Evolutionary conservation across 371 early-diverging fungal species (phyloP).

Genomic region (Gilbertella persicaria): DNA sequence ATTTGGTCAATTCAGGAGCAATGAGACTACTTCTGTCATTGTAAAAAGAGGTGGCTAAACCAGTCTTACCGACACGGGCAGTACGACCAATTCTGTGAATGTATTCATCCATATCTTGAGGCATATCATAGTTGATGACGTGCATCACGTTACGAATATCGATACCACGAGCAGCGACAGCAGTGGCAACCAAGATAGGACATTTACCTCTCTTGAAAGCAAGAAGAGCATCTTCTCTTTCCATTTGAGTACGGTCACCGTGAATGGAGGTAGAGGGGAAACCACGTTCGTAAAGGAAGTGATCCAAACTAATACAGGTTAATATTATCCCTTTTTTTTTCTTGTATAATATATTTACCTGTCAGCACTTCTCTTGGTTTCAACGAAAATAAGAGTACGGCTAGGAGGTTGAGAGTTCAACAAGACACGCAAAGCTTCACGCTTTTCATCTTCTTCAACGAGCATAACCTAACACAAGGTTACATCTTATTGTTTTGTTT

Average conservation of each 20-base stretch:
- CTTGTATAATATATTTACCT: conserved; percentile 82
- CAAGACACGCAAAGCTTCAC: conserved; percentile 35
- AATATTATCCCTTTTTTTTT: conserved; percentile 35
- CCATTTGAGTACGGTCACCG: conserved; percentile 76
- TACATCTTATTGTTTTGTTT: too few species aligned
- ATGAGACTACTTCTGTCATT: conserved; percentile 50
- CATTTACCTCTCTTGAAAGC: conserved; percentile 76
- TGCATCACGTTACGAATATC: conserved; percentile 86
- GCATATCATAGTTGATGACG: conserved; percentile 87
- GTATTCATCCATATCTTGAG: conserved; percentile 78
- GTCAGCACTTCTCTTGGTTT: conserved; percentile 82
- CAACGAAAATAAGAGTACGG: conserved; percentile 83
- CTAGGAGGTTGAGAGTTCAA: conserved; percentile 47
- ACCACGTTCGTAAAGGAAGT: conserved; percentile 64
- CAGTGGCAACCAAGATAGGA: conserved; percentile 89
- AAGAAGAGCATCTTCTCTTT: conserved; percentile 78
- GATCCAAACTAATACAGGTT: conserved; percentile 53
- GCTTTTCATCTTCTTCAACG: conserved; percentile 60
- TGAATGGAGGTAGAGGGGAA: conserved; percentile 76
- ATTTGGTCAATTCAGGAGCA: conserved; percentile 68
- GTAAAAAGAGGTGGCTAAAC: conserved; percentile 78
- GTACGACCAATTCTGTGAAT: conserved; percentile 86
- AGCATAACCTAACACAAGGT: conserved; percentile 72
- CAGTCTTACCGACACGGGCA: conserved; percentile 74
- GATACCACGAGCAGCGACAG: conserved; percentile 91